Conservation (phyloP, 495 filamentous ascomycete genomes). For the Gamarada debralockiae region DNA sequence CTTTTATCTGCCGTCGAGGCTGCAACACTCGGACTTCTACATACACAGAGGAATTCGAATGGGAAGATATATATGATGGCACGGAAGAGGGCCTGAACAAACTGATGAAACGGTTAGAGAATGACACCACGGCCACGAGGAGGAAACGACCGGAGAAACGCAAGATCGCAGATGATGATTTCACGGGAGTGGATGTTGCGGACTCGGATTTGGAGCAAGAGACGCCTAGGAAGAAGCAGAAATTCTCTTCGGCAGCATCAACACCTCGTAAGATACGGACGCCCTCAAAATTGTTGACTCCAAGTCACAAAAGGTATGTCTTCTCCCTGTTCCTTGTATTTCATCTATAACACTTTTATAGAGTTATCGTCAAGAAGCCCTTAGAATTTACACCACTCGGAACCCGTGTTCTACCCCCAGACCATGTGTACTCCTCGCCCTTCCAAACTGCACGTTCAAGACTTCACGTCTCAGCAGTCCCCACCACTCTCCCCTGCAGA, state of each 20-base stretch:
- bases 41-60: slow-evolving; percentile 89
- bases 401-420: slow-evolving; percentile 77
- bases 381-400: slow-evolving; percentile 94
- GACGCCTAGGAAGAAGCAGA: slow-evolving; percentile 37
- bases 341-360: slow-evolving; percentile 25
- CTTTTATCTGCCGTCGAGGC: slow-evolving; percentile 85
- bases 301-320: slow-evolving; percentile 60
- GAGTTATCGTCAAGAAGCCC: slow-evolving; percentile 81
- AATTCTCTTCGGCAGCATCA: slow-evolving; percentile 43
- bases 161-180: slow-evolving; percentile 21
- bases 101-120: slow-evolving; percentile 61
- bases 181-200: slow-evolving; percentile 27
- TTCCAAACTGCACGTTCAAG: slow-evolving; percentile 86
- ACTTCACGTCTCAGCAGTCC: slow-evolving; percentile 91
- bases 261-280: slow-evolving; percentile 55
- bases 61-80: slow-evolving; percentile 78
- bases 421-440: slow-evolving; percentile 74
- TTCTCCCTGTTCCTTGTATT: not conserved
- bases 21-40: slow-evolving; percentile 82
- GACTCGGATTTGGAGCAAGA: slow-evolving; percentile 44
- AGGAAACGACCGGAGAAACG: slow-evolving; percentile 42
- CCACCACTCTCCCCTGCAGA: slow-evolving; percentile 82
- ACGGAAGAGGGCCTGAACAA: slow-evolving; percentile 53
- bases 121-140: slow-evolving; percentile 66
- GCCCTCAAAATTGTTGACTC: slow-evolving; percentile 60